Evolutionary conservation across 108 stramenopile genomes (phyloP).

Genomic region (Conticribra guillardii): DNA sequence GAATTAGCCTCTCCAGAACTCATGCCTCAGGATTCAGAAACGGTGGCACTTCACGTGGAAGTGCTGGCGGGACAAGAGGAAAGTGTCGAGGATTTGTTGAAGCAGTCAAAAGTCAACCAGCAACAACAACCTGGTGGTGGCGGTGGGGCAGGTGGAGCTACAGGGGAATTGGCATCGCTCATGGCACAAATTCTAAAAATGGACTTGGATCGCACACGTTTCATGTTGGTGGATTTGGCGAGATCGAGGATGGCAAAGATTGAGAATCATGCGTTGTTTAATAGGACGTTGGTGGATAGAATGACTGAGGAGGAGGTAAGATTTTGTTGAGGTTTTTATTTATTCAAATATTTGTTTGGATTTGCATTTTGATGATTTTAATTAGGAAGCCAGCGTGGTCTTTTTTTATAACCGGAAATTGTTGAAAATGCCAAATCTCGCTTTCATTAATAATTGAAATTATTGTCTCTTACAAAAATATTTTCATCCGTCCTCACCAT

Average conservation of each 20-base stretch:
- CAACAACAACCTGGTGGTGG: constrained; percentile 5
- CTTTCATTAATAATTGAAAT: too few relatives aligned
- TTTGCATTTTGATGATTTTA: too few relatives aligned
- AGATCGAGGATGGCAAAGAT: constrained; percentile 73
- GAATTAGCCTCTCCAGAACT: constrained; percentile 76
- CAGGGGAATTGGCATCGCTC: constrained; percentile 55
- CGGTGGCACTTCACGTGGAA: constrained; percentile 48
- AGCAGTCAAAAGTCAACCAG: constrained; percentile 17
- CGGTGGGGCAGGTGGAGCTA: constrained; percentile 39
- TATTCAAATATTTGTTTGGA: too few relatives aligned
- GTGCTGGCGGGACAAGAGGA: constrained; percentile 66
- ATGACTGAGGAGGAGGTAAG: constrained; percentile 74
- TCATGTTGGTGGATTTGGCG: constrained; percentile 72
- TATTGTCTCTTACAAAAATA: too few relatives aligned
- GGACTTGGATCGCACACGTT: constrained; percentile 73
- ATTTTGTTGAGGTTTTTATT: too few relatives aligned
- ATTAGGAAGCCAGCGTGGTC: too few relatives aligned
- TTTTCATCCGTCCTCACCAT: too few relatives aligned
- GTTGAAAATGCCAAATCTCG: too few relatives aligned
- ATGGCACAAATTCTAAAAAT: constrained; percentile 66
- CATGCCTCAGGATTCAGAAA: constrained; percentile 58
- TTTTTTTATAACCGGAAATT: too few relatives aligned
- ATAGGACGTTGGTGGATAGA: constrained; percentile 61
- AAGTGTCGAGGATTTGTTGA: constrained; percentile 53
- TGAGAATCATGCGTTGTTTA: constrained; percentile 72